Percentiles rank a stretch among this genome's conserved stretches.
Evolutionary conservation across 768 basidiomycete species (phyloP).

Genomic region (Scleroderma citrinum): DNA sequence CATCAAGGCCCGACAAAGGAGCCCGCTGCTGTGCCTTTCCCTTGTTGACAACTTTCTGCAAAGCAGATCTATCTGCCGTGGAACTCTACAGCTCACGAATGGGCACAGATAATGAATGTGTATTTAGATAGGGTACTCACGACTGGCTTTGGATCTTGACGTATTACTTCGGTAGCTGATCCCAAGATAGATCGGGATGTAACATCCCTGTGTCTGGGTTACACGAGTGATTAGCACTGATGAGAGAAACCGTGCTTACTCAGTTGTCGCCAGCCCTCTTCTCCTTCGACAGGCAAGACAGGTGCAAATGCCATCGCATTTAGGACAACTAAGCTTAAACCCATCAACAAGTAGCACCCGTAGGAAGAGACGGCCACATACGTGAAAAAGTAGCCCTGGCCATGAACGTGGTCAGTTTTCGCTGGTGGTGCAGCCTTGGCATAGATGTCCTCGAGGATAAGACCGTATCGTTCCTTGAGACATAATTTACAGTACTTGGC

Average conservation of each 20-base stretch:
- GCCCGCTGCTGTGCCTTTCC: conserved; percentile 6
- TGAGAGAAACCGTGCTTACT: conserved; percentile 34
- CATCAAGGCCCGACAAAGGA: neutral
- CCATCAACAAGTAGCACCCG: conserved; percentile 9
- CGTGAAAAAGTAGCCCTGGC: conserved; percentile 47
- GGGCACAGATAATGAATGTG: conserved; percentile 2
- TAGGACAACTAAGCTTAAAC: conserved; percentile 51
- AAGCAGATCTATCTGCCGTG: conserved; percentile 19
- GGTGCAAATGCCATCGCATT: conserved; percentile 61
- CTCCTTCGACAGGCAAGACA: conserved; percentile 61
- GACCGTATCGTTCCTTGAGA: conserved; percentile 60
- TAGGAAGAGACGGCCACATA: conserved; percentile 20
- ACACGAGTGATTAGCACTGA: conserved; percentile 3
- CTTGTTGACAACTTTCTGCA: conserved; percentile 14
- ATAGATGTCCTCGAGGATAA: conserved; percentile 37
- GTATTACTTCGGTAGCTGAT: conserved; percentile 35
- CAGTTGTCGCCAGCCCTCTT: conserved; percentile 53
- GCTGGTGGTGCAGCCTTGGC: conserved; percentile 17
- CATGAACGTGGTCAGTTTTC: conserved; percentile 22
- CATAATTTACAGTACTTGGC: conserved; percentile 61
- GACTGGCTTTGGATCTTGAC: conserved; percentile 26
- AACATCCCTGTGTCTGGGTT: conserved; percentile 21
- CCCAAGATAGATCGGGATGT: conserved; percentile 34
- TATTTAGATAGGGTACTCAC: conserved; percentile 17
- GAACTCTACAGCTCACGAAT: conserved; percentile 21